Evolutionary conservation across 2,329 filamentous ascomycete genomes (phyloP), one percentile per base, ranked within the genome.

Genomic region (Stachybotrys elegans): DNA sequence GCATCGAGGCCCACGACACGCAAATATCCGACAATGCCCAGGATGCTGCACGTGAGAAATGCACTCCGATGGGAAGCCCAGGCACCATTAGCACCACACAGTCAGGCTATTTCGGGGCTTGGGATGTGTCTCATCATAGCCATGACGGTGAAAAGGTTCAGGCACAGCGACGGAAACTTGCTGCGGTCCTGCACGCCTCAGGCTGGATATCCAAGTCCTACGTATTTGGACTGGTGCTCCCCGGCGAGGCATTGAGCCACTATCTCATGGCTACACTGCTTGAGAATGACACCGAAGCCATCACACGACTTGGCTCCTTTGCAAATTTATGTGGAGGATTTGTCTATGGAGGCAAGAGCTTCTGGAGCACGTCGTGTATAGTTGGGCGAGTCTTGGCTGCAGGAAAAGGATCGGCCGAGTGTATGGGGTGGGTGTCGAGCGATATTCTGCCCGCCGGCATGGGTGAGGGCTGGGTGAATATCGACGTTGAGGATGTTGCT

Each of bases 181-280:
- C 78, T 14, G 77, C 79, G 3, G 75, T 75, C 2, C 64, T 84
- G 19, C 75, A 81, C 48, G 65, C 73, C 3, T 73, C 76, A 1
- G 82, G 83, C 2, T 86, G 82, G 83, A 69, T 86, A 16, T 84
- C 81, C 5, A 81, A 81, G 57, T 83, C 79, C 20, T 86, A 84
- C 52, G 66, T 85, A 7, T 84, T 80, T 25, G 81, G 82, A 0
- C 59, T 86, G 36, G 72, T 85, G 55, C 65, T 86, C 8, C 83
- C 82, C 0, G 82, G 82, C 4, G 82, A 86, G 50, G 71, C 72
- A 2, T 55, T 85, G 22, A 72, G 75, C 41, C 81, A 84, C 55
- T 75, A 83, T 46, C 67, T 86, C 37, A 86, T 86, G 71, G 76
- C 81, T 2, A 79, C 81, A 4, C 61, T 86, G 40, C 60, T 86